These are phyloP conservation scores for Leishmania braziliensis DNA, from an alignment of 208 protist genomes.

Conservation along the genomic window DNA sequence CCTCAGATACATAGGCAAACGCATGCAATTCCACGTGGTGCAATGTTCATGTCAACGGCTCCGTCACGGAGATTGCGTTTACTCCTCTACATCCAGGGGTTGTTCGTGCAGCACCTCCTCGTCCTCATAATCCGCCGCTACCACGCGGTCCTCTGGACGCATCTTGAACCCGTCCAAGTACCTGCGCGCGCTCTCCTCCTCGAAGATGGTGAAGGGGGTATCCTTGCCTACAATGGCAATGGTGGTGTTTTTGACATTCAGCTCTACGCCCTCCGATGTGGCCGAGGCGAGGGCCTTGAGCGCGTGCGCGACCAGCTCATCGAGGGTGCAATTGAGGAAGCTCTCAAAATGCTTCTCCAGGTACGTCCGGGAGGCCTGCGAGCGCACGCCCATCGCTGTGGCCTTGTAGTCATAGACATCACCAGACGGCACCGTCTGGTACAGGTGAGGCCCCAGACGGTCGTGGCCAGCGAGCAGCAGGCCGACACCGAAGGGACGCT, in stretches of 20 bases:
- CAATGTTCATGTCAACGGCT: not conserved
- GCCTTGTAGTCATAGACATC: constrained; percentile 99
- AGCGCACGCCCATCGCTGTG: constrained; percentile 98
- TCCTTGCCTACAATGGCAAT: constrained; percentile 93
- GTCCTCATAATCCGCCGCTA: constrained; percentile 54
- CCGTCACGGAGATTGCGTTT: constrained; percentile 9
- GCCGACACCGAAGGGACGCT: constrained; percentile 99
- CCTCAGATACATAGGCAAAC: not conserved
- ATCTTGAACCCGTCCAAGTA: constrained; percentile 88
- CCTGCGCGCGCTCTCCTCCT: constrained; percentile 80
- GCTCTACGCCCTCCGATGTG: constrained; percentile 85
- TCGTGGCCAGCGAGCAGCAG: constrained; percentile 97
- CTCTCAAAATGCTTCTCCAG: constrained; percentile 97
- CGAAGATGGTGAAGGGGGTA: constrained; percentile 81
- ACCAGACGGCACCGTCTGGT: constrained; percentile 96
- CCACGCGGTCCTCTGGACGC: constrained; percentile 76
- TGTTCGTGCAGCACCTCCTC: constrained; percentile 71
- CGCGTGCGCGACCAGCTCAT: constrained; percentile 94
- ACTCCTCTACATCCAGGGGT: constrained; percentile 86
- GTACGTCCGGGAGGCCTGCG: constrained; percentile 98
- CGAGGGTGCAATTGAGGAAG: constrained; percentile 86
- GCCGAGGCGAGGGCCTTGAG: constrained; percentile 94
- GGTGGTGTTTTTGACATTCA: constrained; percentile 93
- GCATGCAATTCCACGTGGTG: not conserved
- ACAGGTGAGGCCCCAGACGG: constrained; percentile 94